Conservation (phyloP, 2,329 filamentous ascomycete genomes). For the Claviceps sp. region DNA sequence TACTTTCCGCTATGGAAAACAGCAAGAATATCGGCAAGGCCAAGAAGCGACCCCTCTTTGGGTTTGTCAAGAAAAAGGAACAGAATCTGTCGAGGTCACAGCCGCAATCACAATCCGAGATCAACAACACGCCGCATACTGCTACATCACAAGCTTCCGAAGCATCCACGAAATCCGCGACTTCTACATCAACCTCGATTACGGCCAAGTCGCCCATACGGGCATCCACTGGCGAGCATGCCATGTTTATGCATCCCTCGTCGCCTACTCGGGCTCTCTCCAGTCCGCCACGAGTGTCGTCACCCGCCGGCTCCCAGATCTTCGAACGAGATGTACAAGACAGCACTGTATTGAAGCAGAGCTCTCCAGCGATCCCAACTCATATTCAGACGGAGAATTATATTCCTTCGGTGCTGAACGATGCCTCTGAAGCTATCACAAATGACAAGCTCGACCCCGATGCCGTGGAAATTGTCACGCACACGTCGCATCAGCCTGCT, state of each 20-base stretch:
- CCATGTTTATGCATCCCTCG: constrained; percentile 34
- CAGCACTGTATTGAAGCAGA: constrained; percentile 48
- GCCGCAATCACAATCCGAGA: constrained; percentile 21
- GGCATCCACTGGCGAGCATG: constrained; percentile 20
- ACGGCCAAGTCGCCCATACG: constrained; percentile 27
- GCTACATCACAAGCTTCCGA: constrained; percentile 1
- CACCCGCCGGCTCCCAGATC: constrained; percentile 67
- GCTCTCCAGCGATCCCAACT: constrained; percentile 74
- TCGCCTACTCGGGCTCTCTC: constrained; percentile 56
- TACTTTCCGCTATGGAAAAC: constrained; percentile 16
- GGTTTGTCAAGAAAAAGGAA: constrained; percentile 48
- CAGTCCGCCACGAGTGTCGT: constrained; percentile 61
- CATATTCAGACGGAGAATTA: constrained; percentile 92
- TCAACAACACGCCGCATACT: constrained; percentile 19
- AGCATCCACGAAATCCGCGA: background rate
- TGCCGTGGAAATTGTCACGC: constrained; percentile 83
- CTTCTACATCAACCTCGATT: constrained; percentile 1
- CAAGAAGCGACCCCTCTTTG: constrained; percentile 46
- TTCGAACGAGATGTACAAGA: constrained; percentile 96
- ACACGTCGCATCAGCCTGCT: constrained; percentile 70
- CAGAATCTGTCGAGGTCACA: constrained; percentile 24
- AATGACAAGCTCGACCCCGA: constrained; percentile 75
- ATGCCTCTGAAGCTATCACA: constrained; percentile 83
- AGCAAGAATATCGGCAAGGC: constrained; percentile 18
- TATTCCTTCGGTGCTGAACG: constrained; percentile 83